These are phyloP conservation scores for Eutypa lata DNA, from an alignment of 2,329 filamentous ascomycete species.

Conservation along the genomic window DNA sequence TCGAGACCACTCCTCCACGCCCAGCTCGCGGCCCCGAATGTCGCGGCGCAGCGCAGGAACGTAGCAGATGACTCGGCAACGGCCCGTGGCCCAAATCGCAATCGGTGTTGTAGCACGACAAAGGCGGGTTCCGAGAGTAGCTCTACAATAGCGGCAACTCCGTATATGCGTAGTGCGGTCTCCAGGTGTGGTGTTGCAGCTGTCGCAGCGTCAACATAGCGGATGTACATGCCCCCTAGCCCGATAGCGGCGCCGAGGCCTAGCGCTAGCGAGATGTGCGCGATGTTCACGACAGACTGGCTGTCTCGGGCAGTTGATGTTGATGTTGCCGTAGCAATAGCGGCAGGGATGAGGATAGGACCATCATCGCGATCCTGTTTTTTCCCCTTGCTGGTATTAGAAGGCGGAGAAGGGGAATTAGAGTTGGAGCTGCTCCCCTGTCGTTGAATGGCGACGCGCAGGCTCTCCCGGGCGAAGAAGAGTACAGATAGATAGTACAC, in stretches of 20 bases:
- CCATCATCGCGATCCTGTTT: not conserved
- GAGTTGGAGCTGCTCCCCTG: slow-evolving; percentile 43
- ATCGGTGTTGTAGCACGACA: slow-evolving; percentile 77
- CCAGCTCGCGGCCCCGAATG: slow-evolving; percentile 68
- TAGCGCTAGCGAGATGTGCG: slow-evolving; percentile 72
- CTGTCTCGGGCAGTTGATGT: slow-evolving; percentile 34
- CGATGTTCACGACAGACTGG: slow-evolving; percentile 84
- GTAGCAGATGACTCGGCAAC: slow-evolving; percentile 81
- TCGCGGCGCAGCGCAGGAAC: slow-evolving; percentile 70
- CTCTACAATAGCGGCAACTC: slow-evolving; percentile 62
- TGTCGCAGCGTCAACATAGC: slow-evolving; percentile 43
- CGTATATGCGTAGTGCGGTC: slow-evolving; percentile 52
- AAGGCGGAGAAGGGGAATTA: slow-evolving; percentile 17
- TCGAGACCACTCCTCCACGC: slow-evolving; percentile 50
- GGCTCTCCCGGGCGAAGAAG: slow-evolving; percentile 88
- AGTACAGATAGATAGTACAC: slow-evolving; percentile 90
- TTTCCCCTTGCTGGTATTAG: slow-evolving; percentile 13
- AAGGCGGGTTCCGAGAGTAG: slow-evolving; percentile 86
- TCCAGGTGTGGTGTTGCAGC: slow-evolving; percentile 62
- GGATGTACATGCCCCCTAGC: slow-evolving; percentile 67
- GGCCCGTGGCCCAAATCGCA: slow-evolving; percentile 77
- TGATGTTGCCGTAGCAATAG: not conserved
- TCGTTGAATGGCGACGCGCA: slow-evolving; percentile 87
- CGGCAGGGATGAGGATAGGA: too few relatives aligned
- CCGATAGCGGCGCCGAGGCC: slow-evolving; percentile 62